A percentile compares a stretch with the other conserved stretches of the same genome.
phyloP scores from a whole-genome alignment of 306 rosid species.

The Arachis hypogaea region DNA sequence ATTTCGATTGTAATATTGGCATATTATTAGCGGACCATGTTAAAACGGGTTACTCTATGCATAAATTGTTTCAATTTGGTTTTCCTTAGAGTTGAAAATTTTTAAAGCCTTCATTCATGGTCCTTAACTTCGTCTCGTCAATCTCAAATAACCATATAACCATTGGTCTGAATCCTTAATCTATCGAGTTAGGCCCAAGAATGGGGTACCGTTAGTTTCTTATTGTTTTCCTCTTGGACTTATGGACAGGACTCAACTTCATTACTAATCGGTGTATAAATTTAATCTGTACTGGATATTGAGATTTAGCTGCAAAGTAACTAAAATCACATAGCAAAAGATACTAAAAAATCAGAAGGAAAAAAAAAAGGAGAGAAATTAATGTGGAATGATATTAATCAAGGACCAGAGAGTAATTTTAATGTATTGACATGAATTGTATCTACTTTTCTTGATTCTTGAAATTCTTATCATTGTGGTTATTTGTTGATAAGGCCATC shows the following conservation, averaged over 20 bases:
- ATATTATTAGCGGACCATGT: constrained; percentile 19
- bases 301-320: constrained; percentile 23
- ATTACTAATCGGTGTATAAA: constrained; percentile 5
- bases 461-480: constrained; percentile 18
- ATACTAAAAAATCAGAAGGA: not conserved
- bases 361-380: constrained; percentile 9
- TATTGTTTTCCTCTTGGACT: constrained; percentile 21
- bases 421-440: constrained; percentile 11
- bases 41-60: constrained; percentile 3
- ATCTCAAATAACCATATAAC: constrained; percentile 16
- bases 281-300: constrained; percentile 17
- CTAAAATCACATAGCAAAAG: constrained; percentile 3
- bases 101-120: constrained; percentile 18
- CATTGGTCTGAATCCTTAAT: constrained; percentile 21
- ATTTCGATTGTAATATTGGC: constrained; percentile 33
- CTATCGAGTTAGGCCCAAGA: constrained; percentile 15
- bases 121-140: constrained; percentile 28
- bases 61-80: constrained; percentile 14
- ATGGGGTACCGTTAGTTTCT: constrained; percentile 8
- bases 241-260: constrained; percentile 6
- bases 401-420: constrained; percentile 14
- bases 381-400: not conserved
- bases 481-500: constrained; percentile 30
- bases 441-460: constrained; percentile 31
- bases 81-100: constrained; percentile 10